A percentile compares a stretch with the other conserved stretches of the same genome.
phyloP scores from a whole-genome alignment of 2,329 filamentous ascomycete genomes.

The Dothidotthia symphoricarpi region DNA sequence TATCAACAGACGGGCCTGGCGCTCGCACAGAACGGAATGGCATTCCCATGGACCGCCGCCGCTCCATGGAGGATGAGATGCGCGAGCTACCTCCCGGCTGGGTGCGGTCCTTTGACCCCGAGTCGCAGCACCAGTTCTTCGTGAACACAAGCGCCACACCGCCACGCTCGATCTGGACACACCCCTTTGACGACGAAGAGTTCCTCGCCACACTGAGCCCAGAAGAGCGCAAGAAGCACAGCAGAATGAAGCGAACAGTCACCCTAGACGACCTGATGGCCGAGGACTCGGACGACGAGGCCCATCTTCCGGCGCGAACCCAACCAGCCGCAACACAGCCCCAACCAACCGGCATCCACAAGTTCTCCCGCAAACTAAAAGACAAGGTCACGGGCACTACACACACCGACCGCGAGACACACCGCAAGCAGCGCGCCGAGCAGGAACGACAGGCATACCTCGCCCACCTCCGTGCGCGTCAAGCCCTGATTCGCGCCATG shows the following conservation, averaged over 20 bases:
- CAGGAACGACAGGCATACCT: slow-evolving; percentile 55
- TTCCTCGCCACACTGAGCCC: slow-evolving; percentile 52
- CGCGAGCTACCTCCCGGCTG: slow-evolving; percentile 57
- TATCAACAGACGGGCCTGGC: slow-evolving; percentile 34
- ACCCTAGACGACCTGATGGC: slow-evolving; percentile 50
- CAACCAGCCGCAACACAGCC: slow-evolving; percentile 8
- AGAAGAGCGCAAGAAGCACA: slow-evolving; percentile 52
- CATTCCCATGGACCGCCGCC: slow-evolving; percentile 53
- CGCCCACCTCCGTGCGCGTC: slow-evolving; percentile 52
- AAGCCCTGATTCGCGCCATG: slow-evolving; percentile 52
- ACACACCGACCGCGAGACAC: slow-evolving; percentile 53
- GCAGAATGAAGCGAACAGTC: slow-evolving; percentile 37
- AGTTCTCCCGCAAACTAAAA: slow-evolving; percentile 58
- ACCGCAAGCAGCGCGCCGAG: slow-evolving; percentile 49
- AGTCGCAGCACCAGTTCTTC: slow-evolving; percentile 60
- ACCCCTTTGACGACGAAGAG: slow-evolving; percentile 60
- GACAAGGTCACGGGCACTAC: slow-evolving; percentile 59
- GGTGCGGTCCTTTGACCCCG: slow-evolving; percentile 57
- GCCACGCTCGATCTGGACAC: slow-evolving; percentile 60
- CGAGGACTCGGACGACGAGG: slow-evolving; percentile 35
- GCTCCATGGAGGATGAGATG: slow-evolving; percentile 62
- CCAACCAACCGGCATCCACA: slow-evolving; percentile 40
- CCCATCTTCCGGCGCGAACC: slow-evolving; percentile 7
- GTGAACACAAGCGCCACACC: slow-evolving; percentile 57
- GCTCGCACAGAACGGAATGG: slow-evolving; percentile 47